These are phyloP conservation scores for Elasticomyces elasticus DNA, from an alignment of 495 filamentous ascomycete species.

Conservation along the genomic window DNA sequence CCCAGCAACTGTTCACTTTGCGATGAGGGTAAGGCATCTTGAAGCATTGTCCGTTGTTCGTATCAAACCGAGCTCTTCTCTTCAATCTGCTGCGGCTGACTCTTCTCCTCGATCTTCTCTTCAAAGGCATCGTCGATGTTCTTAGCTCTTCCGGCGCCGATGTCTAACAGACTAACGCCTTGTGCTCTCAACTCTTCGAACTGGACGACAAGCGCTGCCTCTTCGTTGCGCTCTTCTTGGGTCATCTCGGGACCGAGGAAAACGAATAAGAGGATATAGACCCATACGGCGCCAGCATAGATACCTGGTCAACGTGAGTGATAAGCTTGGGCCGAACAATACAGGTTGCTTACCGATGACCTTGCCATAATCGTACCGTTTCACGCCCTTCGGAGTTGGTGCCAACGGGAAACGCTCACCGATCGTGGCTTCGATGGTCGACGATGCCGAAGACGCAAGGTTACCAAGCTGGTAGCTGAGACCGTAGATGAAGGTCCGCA, in stretches of 20 bases:
- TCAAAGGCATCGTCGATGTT: not conserved
- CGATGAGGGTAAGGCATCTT: too few species aligned
- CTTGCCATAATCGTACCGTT: slow-evolving; percentile 28
- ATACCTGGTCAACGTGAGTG: slow-evolving; percentile 11
- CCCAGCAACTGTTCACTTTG: too few species aligned
- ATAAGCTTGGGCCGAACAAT: not conserved
- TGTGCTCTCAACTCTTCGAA: slow-evolving; percentile 27
- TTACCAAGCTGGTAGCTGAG: slow-evolving; percentile 36
- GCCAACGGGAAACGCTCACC: slow-evolving; percentile 32
- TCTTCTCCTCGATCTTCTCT: not conserved
- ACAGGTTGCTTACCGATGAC: not conserved
- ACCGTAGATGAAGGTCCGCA: slow-evolving; percentile 32
- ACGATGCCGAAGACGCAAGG: slow-evolving; percentile 31
- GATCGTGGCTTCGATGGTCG: slow-evolving; percentile 34
- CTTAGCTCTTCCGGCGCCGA: slow-evolving; percentile 18
- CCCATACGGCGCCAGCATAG: slow-evolving; percentile 30
- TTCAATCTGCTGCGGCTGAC: not conserved
- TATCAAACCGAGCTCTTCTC: not conserved
- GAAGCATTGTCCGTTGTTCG: not conserved
- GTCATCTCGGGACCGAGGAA: slow-evolving; percentile 34
- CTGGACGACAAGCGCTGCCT: slow-evolving; percentile 23
- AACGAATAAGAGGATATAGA: slow-evolving; percentile 31
- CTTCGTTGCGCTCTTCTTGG: slow-evolving; percentile 31
- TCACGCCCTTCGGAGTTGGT: slow-evolving; percentile 17
- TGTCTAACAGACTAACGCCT: slow-evolving; percentile 27